These are phyloP conservation scores for Lanzia echinophila DNA, from an alignment of 2,329 filamentous ascomycete species.

Conservation along the genomic window DNA sequence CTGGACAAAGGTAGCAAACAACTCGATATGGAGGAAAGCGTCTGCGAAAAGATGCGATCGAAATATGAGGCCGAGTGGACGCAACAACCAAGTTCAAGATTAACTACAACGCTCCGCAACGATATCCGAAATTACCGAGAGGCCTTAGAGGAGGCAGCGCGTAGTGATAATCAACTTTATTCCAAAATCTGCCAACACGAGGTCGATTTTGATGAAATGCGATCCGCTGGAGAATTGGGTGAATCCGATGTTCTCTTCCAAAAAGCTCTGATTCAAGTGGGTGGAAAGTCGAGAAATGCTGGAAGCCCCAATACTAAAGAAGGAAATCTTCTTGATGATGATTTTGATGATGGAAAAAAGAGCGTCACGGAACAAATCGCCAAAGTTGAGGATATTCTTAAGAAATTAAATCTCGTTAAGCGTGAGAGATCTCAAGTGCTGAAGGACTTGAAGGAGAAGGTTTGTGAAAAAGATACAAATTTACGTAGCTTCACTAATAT, in stretches of 20 bases:
- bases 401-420: slow-evolving; percentile 88
- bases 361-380: slow-evolving; percentile 87
- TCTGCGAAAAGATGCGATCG: slow-evolving; percentile 98
- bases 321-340: slow-evolving; percentile 80
- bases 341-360: slow-evolving; percentile 73
- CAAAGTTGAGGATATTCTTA: slow-evolving; percentile 81
- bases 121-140: slow-evolving; percentile 85
- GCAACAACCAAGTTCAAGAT: slow-evolving; percentile 84
- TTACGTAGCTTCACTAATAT: slow-evolving; percentile 3
- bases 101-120: slow-evolving; percentile 79
- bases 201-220: slow-evolving; percentile 90
- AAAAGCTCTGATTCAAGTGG: slow-evolving; percentile 72
- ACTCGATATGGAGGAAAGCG: slow-evolving; percentile 92
- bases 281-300: slow-evolving; percentile 49
- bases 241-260: slow-evolving; percentile 88
- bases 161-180: slow-evolving; percentile 78
- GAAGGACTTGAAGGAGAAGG: slow-evolving; percentile 97
- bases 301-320: slow-evolving; percentile 54
- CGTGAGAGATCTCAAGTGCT: slow-evolving; percentile 84
- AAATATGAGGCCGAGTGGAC: slow-evolving; percentile 97
- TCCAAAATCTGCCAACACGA: slow-evolving; percentile 81
- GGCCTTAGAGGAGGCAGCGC: slow-evolving; percentile 80
- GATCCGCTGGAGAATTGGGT: slow-evolving; percentile 75
- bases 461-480: slow-evolving; percentile 36
- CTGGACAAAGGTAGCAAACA: slow-evolving; percentile 80